A percentile compares a stretch with the other conserved stretches of the same genome.
phyloP scores from a whole-genome alignment of 371 early-diverging fungal genomes.

The Amoeboaphelidium occidentale region DNA sequence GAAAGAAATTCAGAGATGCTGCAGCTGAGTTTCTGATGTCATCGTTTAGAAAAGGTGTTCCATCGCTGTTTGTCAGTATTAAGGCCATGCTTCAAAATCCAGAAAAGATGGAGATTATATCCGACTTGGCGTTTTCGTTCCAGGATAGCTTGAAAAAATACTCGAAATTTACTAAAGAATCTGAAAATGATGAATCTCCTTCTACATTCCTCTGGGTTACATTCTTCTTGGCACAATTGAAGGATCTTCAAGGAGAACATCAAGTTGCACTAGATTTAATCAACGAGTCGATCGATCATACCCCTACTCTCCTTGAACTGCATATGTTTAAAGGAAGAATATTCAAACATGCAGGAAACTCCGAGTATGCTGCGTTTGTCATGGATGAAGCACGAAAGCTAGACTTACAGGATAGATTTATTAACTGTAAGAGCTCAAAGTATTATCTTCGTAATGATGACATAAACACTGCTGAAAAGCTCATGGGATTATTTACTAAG shows the following conservation, averaged over 20 bases:
- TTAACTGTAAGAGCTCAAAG: slow-evolving; percentile 83
- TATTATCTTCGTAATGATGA: slow-evolving; percentile 67
- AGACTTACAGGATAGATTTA: slow-evolving; percentile 79
- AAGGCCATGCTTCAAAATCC: slow-evolving; percentile 39
- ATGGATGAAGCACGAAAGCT: slow-evolving; percentile 69
- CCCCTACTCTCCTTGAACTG: slow-evolving; percentile 68
- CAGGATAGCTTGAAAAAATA: slow-evolving; percentile 22
- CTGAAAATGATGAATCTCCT: slow-evolving; percentile 32
- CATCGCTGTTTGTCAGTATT: slow-evolving; percentile 60
- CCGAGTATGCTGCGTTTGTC: slow-evolving; percentile 28
- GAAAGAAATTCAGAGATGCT: slow-evolving; percentile 33
- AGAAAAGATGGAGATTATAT: slow-evolving; percentile 35
- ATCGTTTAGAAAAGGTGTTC: slow-evolving; percentile 67
- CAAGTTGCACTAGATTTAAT: slow-evolving; percentile 48
- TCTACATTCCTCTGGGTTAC: slow-evolving; percentile 60
- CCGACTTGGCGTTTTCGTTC: slow-evolving; percentile 17
- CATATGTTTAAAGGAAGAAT: slow-evolving; percentile 81
- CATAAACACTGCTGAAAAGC: slow-evolving; percentile 55
- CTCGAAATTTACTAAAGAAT: slow-evolving; percentile 15
- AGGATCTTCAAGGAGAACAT: no score
- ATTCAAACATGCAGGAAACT: slow-evolving; percentile 64
- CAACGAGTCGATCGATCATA: slow-evolving; percentile 53
- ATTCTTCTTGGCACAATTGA: slow-evolving; percentile 74
- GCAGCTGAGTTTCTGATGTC: slow-evolving; percentile 34
- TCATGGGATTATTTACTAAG: slow-evolving; percentile 49